Conservation (phyloP, 441 rosid species). For the Omphalea diandra region DNA sequence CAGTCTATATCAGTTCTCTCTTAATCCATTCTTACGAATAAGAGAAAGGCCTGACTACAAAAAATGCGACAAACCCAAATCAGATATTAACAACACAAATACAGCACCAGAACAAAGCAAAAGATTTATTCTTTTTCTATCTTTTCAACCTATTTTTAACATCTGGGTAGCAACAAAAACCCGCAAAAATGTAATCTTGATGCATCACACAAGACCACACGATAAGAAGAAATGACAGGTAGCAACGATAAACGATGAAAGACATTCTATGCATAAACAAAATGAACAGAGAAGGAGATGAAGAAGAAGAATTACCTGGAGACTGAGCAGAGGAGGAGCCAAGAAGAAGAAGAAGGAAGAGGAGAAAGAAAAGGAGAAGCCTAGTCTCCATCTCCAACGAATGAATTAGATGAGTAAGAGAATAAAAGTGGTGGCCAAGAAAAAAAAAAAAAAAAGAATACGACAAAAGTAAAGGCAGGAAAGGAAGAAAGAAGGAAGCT, state of each 20-base stretch:
- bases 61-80: no score
- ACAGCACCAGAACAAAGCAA: neutral
- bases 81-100: neutral
- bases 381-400: conserved; percentile 43
- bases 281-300: no score
- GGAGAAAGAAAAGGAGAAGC: conserved; percentile 29
- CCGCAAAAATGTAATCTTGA: conserved; percentile 11
- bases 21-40: neutral
- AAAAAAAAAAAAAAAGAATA: neutral
- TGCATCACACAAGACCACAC: conserved; percentile 19
- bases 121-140: neutral
- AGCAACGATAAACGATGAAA: no score
- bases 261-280: no score
- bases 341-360: conserved; percentile 40
- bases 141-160: neutral
- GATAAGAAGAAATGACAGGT: no score
- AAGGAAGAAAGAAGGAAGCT: neutral
- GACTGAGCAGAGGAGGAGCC: conserved; percentile 51
- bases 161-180: neutral
- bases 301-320: conserved; percentile 44
- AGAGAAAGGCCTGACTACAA: no score
- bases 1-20: neutral
- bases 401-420: conserved; percentile 22
- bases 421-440: conserved; percentile 6
- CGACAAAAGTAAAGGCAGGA: neutral